These are phyloP conservation scores for Vicia sativa DNA, from an alignment of 306 rosid genomes.

Conservation along the genomic window DNA sequence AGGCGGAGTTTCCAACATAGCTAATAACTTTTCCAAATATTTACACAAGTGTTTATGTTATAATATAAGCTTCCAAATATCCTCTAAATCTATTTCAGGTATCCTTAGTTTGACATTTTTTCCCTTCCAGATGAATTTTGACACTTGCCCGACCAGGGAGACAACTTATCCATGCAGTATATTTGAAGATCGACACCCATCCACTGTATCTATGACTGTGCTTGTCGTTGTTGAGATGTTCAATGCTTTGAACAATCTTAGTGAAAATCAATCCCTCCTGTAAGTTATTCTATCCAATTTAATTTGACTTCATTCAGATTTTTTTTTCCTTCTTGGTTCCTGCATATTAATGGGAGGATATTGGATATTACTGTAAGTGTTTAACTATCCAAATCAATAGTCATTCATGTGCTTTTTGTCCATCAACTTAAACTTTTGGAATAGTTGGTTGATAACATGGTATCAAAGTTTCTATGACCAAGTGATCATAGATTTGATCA, in stretches of 20 bases:
- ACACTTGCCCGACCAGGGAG: slow-evolving; percentile 81
- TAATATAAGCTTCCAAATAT: slow-evolving; percentile 4
- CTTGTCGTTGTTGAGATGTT: slow-evolving; percentile 99
- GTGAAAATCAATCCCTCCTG: slow-evolving; percentile 98
- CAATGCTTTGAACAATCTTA: slow-evolving; percentile 96
- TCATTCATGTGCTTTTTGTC: slow-evolving; percentile 14
- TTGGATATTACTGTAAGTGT: not conserved
- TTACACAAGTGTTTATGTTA: not conserved
- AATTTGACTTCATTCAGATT: slow-evolving; percentile 21
- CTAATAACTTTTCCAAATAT: not conserved
- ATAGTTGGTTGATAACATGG: slow-evolving; percentile 11
- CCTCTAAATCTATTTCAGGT: slow-evolving; percentile 25
- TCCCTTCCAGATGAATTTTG: slow-evolving; percentile 78
- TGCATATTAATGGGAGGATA: slow-evolving; percentile 27
- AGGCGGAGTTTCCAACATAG: not conserved
- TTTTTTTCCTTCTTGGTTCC: slow-evolving; percentile 11
- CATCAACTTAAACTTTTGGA: slow-evolving; percentile 5
- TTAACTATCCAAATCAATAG: slow-evolving; percentile 13
- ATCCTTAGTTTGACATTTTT: slow-evolving; percentile 29
- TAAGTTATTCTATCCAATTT: slow-evolving; percentile 54
- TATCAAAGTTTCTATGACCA: slow-evolving; percentile 16
- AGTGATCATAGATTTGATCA: slow-evolving; percentile 8
- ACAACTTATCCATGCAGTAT: slow-evolving; percentile 91
- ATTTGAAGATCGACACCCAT: slow-evolving; percentile 94
- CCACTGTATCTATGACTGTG: slow-evolving; percentile 97